These are phyloP conservation scores for Pyricularia pennisetigena DNA, from an alignment of 2,329 filamentous ascomycete genomes.

Conservation along the genomic window DNA sequence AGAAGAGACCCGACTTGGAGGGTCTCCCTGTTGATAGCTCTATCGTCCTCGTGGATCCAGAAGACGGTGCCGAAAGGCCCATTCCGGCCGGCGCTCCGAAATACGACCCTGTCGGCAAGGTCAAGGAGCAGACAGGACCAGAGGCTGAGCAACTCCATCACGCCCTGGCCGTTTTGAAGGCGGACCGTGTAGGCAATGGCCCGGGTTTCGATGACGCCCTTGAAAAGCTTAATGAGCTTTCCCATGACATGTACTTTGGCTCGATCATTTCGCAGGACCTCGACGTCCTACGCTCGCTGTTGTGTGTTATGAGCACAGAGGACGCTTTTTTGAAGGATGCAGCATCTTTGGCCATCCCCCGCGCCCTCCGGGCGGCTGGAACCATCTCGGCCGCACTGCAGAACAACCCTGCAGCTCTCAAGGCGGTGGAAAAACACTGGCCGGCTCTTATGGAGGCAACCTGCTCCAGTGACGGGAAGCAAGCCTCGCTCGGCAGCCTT, in stretches of 20 bases:
- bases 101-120: conserved; percentile 46
- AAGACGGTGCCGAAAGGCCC: conserved; percentile 20
- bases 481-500: conserved; percentile 20
- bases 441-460: conserved; percentile 23
- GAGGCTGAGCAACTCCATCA: conserved; percentile 31
- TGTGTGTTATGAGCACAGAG: conserved; percentile 41
- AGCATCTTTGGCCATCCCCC: conserved; percentile 16
- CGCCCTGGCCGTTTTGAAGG: conserved; percentile 40
- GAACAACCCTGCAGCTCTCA: conserved; percentile 55
- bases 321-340: conserved; percentile 12
- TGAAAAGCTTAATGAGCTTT: conserved; percentile 49
- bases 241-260: conserved; percentile 63
- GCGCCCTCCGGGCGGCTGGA: conserved; percentile 42
- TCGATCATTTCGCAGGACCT: conserved; percentile 49
- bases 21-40: conserved; percentile 42
- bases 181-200: conserved; percentile 14
- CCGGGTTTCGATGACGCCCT: conserved; percentile 39
- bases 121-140: conserved; percentile 39
- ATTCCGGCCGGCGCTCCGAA: conserved; percentile 41
- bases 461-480: conserved; percentile 20
- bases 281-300: conserved; percentile 40
- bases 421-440: conserved; percentile 40
- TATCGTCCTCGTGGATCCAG: conserved; percentile 44
- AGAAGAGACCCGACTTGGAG: conserved; percentile 34
- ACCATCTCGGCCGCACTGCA: conserved; percentile 49